Percentiles rank a stretch among this genome's conserved stretches.
Conservation (phyloP, 768 basidiomycete genomes). For the Leucocoprinus leucothites region DNA sequence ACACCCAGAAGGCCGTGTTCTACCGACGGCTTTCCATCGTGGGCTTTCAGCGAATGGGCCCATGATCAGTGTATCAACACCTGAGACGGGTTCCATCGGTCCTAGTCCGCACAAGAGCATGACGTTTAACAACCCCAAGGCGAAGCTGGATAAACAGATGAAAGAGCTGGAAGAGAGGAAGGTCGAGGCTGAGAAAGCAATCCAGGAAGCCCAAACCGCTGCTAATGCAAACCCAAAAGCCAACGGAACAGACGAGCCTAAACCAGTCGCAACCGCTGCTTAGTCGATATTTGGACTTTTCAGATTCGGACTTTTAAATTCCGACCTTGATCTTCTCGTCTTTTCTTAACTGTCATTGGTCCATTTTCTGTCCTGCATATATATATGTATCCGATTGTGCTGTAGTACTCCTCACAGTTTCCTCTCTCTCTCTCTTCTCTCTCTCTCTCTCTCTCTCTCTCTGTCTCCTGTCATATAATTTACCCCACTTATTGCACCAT, state of each 20-base stretch:
- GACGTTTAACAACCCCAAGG: conserved; percentile 57
- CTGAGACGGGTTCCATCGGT: conserved; percentile 66
- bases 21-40: conserved; percentile 79
- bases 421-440: not conserved
- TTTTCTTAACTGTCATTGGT: not conserved
- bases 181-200: conserved; percentile 66
- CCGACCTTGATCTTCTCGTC: not conserved
- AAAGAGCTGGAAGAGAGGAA: conserved; percentile 46
- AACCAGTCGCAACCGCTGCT: conserved; percentile 45
- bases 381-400: conserved; percentile 16
- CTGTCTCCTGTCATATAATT: not conserved
- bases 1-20: conserved; percentile 84
- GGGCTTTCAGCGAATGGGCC: conserved; percentile 62
- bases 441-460: not conserved
- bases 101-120: conserved; percentile 67
- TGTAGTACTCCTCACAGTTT: conserved; percentile 20
- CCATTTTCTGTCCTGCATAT: conserved; percentile 4
- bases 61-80: conserved; percentile 56
- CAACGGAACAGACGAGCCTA: conserved; percentile 58
- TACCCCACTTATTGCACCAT: not conserved
- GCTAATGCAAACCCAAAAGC: conserved; percentile 68
- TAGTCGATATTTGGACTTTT: conserved; percentile 17
- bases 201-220: conserved; percentile 37
- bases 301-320: not conserved
- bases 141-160: conserved; percentile 28